Conservation (phyloP, 2,329 filamentous ascomycete genomes). For the Pyrenochaeta sp. region DNA sequence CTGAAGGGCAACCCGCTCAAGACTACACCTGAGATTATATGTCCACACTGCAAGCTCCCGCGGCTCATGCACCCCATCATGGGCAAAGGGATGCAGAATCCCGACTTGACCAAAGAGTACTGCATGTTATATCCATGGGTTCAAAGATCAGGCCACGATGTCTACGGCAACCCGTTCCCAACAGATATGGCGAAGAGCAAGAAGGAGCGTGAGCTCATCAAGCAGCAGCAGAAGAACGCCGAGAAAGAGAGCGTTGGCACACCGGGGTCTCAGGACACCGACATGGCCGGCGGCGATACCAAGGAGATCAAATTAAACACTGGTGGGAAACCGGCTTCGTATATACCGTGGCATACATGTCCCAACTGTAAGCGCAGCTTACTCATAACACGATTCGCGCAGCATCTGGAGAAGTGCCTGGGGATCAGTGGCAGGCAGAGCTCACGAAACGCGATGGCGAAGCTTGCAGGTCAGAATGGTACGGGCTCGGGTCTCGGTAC, state of each 20-base stretch:
- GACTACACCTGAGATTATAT: slow-evolving; percentile 75
- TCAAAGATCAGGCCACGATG: slow-evolving; percentile 77
- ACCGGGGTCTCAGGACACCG: slow-evolving; percentile 55
- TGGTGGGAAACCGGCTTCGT: slow-evolving; percentile 55
- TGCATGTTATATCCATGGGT: slow-evolving; percentile 83
- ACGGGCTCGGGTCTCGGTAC: slow-evolving; percentile 51
- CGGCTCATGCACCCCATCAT: slow-evolving; percentile 76
- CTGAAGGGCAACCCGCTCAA: slow-evolving; percentile 77
- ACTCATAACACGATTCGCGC: slow-evolving; percentile 67
- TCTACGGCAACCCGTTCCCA: slow-evolving; percentile 84
- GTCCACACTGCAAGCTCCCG: slow-evolving; percentile 77
- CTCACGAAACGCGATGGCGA: slow-evolving; percentile 59
- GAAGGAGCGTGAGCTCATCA: slow-evolving; percentile 71
- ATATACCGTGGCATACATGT: slow-evolving; percentile 65
- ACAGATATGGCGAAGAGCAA: slow-evolving; percentile 76
- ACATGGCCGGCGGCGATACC: slow-evolving; percentile 44
- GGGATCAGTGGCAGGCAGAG: slow-evolving; percentile 64
- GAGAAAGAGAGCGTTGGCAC: slow-evolving; percentile 56
- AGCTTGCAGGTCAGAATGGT: slow-evolving; percentile 50
- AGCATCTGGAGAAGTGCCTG: slow-evolving; percentile 69
- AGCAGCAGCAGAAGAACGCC: slow-evolving; percentile 52
- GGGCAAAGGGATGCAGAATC: slow-evolving; percentile 73
- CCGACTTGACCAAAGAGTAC: slow-evolving; percentile 67
- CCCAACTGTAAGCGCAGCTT: slow-evolving; percentile 69
- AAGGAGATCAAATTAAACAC: slow-evolving; percentile 59